phyloP scores from a whole-genome alignment of 768 basidiomycete genomes.

The Plicaturopsis crispa region DNA sequence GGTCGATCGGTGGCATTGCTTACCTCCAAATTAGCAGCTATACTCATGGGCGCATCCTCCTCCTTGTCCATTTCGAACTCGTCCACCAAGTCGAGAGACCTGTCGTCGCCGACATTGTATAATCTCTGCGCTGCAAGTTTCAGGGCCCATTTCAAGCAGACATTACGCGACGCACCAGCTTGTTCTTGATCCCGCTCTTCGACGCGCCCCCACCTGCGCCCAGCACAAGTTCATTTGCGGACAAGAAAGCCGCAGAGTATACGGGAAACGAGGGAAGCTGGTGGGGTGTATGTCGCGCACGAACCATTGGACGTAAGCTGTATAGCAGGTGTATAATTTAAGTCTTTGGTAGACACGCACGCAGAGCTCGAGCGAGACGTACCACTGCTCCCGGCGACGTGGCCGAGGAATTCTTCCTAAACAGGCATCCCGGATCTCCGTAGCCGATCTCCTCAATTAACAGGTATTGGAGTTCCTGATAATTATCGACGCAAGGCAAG shows the following conservation, averaged over 20 bases:
- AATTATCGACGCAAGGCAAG: too few relatives aligned
- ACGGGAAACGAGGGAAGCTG: conserved; percentile 80
- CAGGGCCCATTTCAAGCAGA: too few relatives aligned
- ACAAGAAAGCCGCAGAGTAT: conserved; percentile 77
- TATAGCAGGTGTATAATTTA: too few relatives aligned
- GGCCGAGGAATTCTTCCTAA: too few relatives aligned
- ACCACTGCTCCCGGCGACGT: too few relatives aligned
- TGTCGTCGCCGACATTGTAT: conserved; percentile 50
- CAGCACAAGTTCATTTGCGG: conserved; percentile 63
- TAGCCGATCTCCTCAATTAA: too few relatives aligned
- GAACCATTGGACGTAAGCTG: conserved; percentile 61
- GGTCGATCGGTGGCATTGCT: conserved; percentile 8
- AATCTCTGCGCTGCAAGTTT: conserved; percentile 42
- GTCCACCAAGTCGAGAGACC: conserved; percentile 44
- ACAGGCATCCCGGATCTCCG: too few relatives aligned
- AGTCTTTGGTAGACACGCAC: too few relatives aligned
- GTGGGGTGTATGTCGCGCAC: conserved; percentile 73
- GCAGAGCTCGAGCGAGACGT: too few relatives aligned
- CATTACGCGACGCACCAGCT: conserved; percentile 52
- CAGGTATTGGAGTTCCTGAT: too few relatives aligned
- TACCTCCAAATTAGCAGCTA: conserved; percentile 64
- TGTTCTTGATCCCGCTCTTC: conserved; percentile 89
- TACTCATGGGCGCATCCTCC: conserved; percentile 97
- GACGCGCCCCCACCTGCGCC: conserved; percentile 90
- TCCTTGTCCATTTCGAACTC: conserved; percentile 73